Evolutionary conservation across 2,329 filamentous ascomycete species (phyloP), one percentile per base, ranked within the genome.

Genomic region (Colletotrichum sp.): DNA sequence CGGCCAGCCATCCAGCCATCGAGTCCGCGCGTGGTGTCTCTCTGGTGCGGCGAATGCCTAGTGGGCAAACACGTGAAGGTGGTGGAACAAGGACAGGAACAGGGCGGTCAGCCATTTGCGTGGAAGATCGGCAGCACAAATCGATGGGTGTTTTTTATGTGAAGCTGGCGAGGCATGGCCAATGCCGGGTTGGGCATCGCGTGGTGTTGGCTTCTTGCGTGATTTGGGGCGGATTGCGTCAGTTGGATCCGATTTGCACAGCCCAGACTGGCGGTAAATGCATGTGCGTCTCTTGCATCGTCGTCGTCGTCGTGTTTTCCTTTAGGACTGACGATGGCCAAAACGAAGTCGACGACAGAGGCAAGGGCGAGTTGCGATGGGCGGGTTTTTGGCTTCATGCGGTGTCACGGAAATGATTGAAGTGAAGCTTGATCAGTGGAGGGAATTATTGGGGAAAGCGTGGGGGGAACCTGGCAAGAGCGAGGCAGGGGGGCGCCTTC

Each of bases 341-440:
- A n/a, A 44, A 9, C 5, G 10, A 39, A 32, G 32, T 21, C 32
- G 10, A 57, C 21, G 60, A 63, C 32, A 5, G 26, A 57, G n/a
- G n/a, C 34, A 9, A 30, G 26, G 28, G 59, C 59, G 16, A 30
- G 16, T 32, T n/a, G 13, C 55, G 49, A 49, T 67, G 36, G 52
- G 57, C 32, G 32, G 65, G 21, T 57, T 66, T 74, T 66, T 60
- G 67, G 66, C 72, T 75, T 71, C 49, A 70, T 49, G 57, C 44
- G 15, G 44, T 73, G 70, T 69, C 64, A 69, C 26, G 73, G 64
- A 76, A 72, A 73, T 73, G 70, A 73, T 59, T 59, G 73, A 64
- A 24, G 39, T 64, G 73, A 73, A 76, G 73, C 73, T 69, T 76
- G 70, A 76, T 69, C 36, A 69, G 63, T 69, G 73, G 70, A 73